Percentiles rank a stretch among this genome's conserved stretches.
phyloP scores from a whole-genome alignment of 192 early-diverging fungal genomes.

The Backusella australiensis region DNA sequence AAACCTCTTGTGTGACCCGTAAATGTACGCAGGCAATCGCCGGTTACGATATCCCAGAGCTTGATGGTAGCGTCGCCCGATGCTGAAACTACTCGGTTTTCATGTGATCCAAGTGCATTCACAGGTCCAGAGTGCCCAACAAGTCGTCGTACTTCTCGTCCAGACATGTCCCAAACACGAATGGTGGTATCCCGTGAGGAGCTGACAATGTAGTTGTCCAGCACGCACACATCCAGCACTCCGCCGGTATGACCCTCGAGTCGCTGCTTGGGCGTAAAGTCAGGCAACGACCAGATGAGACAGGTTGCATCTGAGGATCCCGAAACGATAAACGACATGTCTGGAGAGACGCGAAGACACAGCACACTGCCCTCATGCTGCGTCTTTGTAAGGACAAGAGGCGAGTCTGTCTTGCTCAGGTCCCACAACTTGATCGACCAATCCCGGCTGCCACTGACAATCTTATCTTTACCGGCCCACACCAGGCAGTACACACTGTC shows the following conservation, averaged over 20 bases:
- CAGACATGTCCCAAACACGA: slow-evolving; percentile 78
- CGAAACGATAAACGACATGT: slow-evolving; percentile 62
- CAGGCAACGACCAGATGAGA: slow-evolving; percentile 70
- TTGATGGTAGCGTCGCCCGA: slow-evolving; percentile 82
- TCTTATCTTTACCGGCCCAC: slow-evolving; percentile 64
- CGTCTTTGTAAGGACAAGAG: slow-evolving; percentile 45
- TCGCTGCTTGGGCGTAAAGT: slow-evolving; percentile 39
- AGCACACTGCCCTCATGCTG: slow-evolving; percentile 73
- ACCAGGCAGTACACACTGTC: slow-evolving; percentile 94
- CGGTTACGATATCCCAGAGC: slow-evolving; percentile 73
- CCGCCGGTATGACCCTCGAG: slow-evolving; percentile 77
- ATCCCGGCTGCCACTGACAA: slow-evolving; percentile 81
- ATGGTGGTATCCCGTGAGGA: slow-evolving; percentile 95
- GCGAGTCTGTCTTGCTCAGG: slow-evolving; percentile 46
- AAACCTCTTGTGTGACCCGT: slow-evolving; percentile 78
- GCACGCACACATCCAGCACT: slow-evolving; percentile 86
- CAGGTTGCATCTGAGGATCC: slow-evolving; percentile 87
- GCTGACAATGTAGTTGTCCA: slow-evolving; percentile 69
- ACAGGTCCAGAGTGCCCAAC: slow-evolving; percentile 91
- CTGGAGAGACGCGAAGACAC: slow-evolving; percentile 78
- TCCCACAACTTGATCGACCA: slow-evolving; percentile 85
- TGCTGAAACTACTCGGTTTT: slow-evolving; percentile 74
- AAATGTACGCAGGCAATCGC: slow-evolving; percentile 69
- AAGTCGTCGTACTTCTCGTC: slow-evolving; percentile 62
- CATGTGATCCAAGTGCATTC: slow-evolving; percentile 84